Conservation (phyloP, 129 eudicot species). For the Ambrosia artemisiifolia region DNA sequence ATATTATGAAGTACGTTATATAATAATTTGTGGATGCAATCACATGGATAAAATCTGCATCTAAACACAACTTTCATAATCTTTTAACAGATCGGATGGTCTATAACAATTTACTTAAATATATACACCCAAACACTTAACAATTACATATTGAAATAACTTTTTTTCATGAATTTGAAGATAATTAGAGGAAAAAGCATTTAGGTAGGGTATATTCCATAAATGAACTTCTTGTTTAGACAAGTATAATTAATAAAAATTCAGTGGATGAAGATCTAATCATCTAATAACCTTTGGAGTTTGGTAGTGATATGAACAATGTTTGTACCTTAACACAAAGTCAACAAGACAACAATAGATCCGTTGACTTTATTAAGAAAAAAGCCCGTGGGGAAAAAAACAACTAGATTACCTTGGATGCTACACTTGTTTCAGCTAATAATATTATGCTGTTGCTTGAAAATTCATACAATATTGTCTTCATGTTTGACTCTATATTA, state of each 20-base stretch:
- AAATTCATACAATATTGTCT: constrained; percentile 1
- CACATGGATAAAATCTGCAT: no score
- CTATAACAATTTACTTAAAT: no score
- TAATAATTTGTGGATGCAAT: no score
- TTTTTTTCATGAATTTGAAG: not conserved
- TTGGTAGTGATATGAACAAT: constrained; percentile 10
- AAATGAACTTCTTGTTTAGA: constrained; percentile 12
- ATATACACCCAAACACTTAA: no score
- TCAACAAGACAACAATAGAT: not conserved
- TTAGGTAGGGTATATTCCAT: constrained; percentile 7
- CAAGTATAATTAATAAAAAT: not conserved
- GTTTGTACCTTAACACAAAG: constrained; percentile 1
- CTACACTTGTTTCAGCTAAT: not conserved
- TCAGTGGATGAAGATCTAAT: not conserved
- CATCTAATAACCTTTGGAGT: not conserved
- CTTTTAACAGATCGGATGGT: no score
- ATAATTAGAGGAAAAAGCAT: not conserved
- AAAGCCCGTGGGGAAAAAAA: constrained; percentile 1
- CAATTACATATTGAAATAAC: not conserved
- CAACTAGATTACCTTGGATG: constrained; percentile 10
- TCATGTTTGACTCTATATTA: not conserved
- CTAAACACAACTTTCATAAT: no score
- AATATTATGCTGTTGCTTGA: constrained; percentile 1
- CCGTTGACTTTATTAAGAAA: not conserved
- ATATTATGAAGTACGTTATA: no score